phyloP scores from a whole-genome alignment of 768 basidiomycete genomes.

The Udeniomyces megalosporus region DNA sequence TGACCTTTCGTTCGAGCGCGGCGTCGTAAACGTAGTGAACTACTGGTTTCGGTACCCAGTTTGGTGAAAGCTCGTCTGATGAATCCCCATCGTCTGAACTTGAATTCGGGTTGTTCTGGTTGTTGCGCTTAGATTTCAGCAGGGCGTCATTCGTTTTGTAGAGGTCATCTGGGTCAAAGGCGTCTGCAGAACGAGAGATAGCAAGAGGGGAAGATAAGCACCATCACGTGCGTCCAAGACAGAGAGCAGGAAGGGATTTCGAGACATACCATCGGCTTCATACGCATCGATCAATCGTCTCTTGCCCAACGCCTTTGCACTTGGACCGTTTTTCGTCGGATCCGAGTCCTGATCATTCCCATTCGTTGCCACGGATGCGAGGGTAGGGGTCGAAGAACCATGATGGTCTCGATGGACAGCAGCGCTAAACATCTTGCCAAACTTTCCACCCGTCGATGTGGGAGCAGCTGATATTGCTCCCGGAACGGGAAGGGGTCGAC shows the following conservation, averaged over 20 bases:
- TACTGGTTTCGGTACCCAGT: conserved; percentile 12
- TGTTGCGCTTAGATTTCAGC: not conserved
- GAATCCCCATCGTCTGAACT: no score
- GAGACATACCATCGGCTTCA: conserved; percentile 4
- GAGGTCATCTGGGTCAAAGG: conserved; percentile 16
- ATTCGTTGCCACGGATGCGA: not conserved
- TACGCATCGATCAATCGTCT: conserved; percentile 9
- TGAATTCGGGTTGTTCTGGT: no score
- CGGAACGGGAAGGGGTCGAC: not conserved
- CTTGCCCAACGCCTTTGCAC: conserved; percentile 14
- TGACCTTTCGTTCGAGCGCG: conserved; percentile 8
- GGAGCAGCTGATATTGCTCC: no score
- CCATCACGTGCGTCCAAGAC: no score
- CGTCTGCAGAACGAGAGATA: not conserved
- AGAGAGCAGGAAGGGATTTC: not conserved
- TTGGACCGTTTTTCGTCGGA: not conserved
- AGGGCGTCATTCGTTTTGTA: conserved; percentile 12
- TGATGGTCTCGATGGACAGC: no score
- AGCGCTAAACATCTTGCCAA: no score
- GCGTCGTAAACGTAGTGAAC: conserved; percentile 15
- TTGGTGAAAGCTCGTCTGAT: not conserved
- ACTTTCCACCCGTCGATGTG: no score
- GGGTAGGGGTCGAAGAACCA: no score
- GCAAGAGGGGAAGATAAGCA: no score
- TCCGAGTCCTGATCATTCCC: not conserved